A percentile compares a stretch with the other conserved stretches of the same genome.
Conservation (phyloP, 345 rosid species). For the Orychophragmus violaceus region DNA sequence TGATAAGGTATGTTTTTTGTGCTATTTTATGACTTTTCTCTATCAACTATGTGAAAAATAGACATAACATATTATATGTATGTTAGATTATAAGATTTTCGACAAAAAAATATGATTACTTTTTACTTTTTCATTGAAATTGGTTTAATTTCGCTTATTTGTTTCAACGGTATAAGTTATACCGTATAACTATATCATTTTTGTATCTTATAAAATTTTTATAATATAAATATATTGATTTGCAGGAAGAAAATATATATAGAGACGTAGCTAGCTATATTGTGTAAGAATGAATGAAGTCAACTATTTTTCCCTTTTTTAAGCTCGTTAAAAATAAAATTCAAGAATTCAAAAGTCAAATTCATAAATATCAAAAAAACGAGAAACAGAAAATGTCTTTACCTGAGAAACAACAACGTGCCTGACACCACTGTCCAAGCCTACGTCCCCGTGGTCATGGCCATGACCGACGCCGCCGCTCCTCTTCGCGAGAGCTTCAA, state of each 20-base stretch:
- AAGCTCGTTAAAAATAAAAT: not conserved
- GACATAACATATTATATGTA: no score
- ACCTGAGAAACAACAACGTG: conserved; percentile 98
- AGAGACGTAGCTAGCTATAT: not conserved
- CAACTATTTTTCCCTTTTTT: not conserved
- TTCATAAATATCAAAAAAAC: not conserved
- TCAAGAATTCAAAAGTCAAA: not conserved
- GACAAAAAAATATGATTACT: no score
- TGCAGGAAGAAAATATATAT: not conserved
- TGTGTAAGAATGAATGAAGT: not conserved
- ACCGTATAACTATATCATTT: no score
- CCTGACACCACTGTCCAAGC: conserved; percentile 50
- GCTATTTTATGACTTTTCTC: no score
- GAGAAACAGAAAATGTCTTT: not conserved
- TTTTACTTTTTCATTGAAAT: no score
- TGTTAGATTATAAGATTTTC: no score
- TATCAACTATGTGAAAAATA: no score
- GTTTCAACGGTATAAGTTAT: no score
- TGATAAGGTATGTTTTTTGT: no score
- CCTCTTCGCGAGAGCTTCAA: conserved; percentile 39
- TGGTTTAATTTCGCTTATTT: no score
- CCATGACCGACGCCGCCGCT: conserved; percentile 21
- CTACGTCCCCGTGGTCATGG: conserved; percentile 32
- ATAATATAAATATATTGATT: no score
- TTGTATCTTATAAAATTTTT: no score